Base-by-base conservation (phyloP, 1,139 yeast genomes). In the Saccharomyces hybrid region DNA sequence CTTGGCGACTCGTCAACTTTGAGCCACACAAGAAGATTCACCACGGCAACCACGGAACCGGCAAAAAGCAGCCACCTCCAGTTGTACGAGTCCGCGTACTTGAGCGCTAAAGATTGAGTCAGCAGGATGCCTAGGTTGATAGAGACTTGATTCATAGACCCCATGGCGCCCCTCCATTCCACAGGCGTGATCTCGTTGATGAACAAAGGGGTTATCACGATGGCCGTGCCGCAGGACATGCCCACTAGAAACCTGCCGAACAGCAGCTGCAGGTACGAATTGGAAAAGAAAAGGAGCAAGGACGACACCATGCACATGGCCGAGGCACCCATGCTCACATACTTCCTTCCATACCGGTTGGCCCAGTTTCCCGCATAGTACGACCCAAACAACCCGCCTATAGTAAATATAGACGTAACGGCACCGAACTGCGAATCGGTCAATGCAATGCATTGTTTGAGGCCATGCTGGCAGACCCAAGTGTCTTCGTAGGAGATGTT, bases 351-450 rank as follows among this genome's bases (percentile, higher is more conserved):
- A 51, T 77, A 71, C 31, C 64, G 64, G 60, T 87, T 88, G 11
- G 96, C 86, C n/a, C 88, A 58, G 9, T 74, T 63, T 0, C 96
- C 93, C 1, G 90, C 88, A 61, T 80, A 73, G 8, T 84, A 74
- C 0, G 97, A 88, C 1, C 96, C 90, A 6, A 86, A 54, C 25
- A 91, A 75, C 0, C 98, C 98, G 7, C 99, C 98, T 54, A 91
- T 76, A 42, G 95, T 83, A 70, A 86, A 89, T 28, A 88, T 79
- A 0, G 96, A 84, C 0, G 96, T 90, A n/a, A 85, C 83, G 28
- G 86, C 71, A 0, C 97, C 98, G 49, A 88, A 73, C 56, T 86
- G 86, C 49, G 80, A 77, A 14, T 83, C 80, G 23, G 77, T 73
- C 76, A 88, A 76, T 0, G 81, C 77, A 29, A 89, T 80, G 68